phyloP scores from a whole-genome alignment of 768 basidiomycete species.

The Leccinum subtestaceum region DNA sequence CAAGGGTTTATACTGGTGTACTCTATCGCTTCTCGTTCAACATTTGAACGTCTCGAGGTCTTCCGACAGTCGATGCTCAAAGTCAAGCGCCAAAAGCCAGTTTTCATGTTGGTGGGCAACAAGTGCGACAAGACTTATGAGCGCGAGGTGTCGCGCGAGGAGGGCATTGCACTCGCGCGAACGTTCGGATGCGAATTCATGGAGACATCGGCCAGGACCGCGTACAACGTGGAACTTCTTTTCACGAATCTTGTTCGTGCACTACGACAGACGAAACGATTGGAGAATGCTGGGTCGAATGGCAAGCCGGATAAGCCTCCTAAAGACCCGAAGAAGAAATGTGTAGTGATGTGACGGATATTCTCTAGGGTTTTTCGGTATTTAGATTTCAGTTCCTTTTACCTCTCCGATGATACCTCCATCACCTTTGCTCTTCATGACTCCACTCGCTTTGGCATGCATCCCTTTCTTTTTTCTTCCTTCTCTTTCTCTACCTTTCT shows the following conservation, averaged over 20 bases:
- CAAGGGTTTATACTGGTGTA: conserved; percentile 98
- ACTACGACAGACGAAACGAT: conserved; percentile 64
- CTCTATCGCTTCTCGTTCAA: conserved; percentile 91
- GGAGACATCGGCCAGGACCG: conserved; percentile 96
- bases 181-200: conserved; percentile 90
- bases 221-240: conserved; percentile 86
- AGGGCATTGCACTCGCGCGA: conserved; percentile 78
- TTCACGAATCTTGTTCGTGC: conserved; percentile 86
- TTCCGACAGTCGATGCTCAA: conserved; percentile 88
- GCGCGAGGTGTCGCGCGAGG: conserved; percentile 88
- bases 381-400: conserved; percentile 66
- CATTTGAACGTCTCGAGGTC: conserved; percentile 86
- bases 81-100: conserved; percentile 80
- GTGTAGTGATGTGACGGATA: conserved; percentile 76
- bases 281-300: conserved; percentile 42
- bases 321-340: conserved; percentile 54
- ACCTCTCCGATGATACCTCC: conserved; percentile 84
- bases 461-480: conserved; percentile 15
- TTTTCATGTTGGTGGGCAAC: conserved; percentile 95
- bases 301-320: conserved; percentile 38
- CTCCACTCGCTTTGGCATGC: conserved; percentile 26
- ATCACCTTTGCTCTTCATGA: conserved; percentile 31
- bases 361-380: conserved; percentile 56
- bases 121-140: conserved; percentile 92
- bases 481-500: neutral